These are phyloP conservation scores for Aspergillus ruber DNA, from an alignment of 2,329 filamentous ascomycete genomes.

Conservation along the genomic window DNA sequence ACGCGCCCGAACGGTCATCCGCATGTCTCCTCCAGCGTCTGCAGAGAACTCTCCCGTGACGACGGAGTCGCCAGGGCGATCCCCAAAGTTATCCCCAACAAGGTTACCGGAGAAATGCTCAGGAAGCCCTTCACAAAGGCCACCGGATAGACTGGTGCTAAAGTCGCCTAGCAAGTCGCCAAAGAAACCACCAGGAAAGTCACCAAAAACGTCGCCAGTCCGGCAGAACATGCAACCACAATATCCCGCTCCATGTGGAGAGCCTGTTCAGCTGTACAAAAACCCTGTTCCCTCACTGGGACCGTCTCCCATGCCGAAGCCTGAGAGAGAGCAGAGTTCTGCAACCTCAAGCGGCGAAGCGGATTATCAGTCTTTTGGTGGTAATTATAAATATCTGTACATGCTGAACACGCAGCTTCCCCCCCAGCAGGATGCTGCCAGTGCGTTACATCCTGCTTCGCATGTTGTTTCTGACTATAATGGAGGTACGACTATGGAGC, in stretches of 20 bases:
- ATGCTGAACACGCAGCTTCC: background rate
- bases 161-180: background rate
- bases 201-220: background rate
- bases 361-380: background rate
- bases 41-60: background rate
- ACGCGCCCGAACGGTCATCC: conserved; percentile 7
- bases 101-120: background rate
- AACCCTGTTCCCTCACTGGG: background rate
- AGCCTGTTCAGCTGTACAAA: background rate
- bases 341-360: background rate
- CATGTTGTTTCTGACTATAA: background rate
- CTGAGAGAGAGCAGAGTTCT: background rate
- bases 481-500: background rate
- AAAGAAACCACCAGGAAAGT: background rate
- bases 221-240: background rate
- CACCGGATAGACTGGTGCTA: background rate
- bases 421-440: background rate
- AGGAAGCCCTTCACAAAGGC: background rate
- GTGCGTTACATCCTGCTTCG: background rate
- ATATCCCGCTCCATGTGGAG: background rate
- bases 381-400: background rate
- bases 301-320: background rate
- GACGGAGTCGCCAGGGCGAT: background rate
- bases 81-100: background rate
- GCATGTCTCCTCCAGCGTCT: conserved; percentile 1